Evolutionary conservation across 768 basidiomycete genomes (phyloP), one percentile per base, ranked within the genome.

Genomic region (Agaricus sinodeliciosus): DNA sequence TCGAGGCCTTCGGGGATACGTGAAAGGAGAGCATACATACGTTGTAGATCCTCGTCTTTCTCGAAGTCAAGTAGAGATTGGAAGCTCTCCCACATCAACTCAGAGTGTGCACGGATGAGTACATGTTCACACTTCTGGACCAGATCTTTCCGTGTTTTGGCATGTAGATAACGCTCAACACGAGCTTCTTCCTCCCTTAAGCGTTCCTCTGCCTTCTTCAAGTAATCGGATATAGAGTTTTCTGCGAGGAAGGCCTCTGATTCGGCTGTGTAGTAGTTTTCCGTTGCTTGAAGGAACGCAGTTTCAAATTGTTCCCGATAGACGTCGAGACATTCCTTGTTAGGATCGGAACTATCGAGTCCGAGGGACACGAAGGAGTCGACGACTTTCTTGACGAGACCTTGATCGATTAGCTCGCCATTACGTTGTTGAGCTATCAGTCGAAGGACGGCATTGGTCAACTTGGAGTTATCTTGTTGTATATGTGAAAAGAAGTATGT

Each of bases 361-460:
- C 96, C 96, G 39, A 98, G 82, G 0, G 94, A 95, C 31, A 98
- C 88, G 63, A 98, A 92, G n/a, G 92, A 94, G 61, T 97, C 94
- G 57, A 99, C 87, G 62, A 96, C 91, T 67, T 92, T 93, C 74
- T 97, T 98, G 60, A 98, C 83, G n/a, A 98, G 78, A 43, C 89
- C 85, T 58, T 94, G 92, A 68, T 98, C 94, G 64, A 99, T 93
- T 18, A 81, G 80, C 68, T 98, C 94, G 47, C 96, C 96, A 60
- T 97, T 93, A 59, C 96, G 79, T 72, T 98, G 95, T 44, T 85
- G 84, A 62, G 94, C 87, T 65, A 99, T 93, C 43, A 97, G 76
- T 48, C 86, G 80, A 40, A 98, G 77, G 19, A 98, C 80, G 22
- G 94, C 94, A 51, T 82, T 80, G 0, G 94, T 87, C 22, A 98